A percentile compares a stretch with the other conserved stretches of the same genome.
These are phyloP conservation scores for Zea mays DNA, from an alignment of 176 grass and related monocot genomes.

Conservation along the genomic window Zm-B73-REFERENCE-NAM-5.0 NC_050098.1:172306001-172306500, in stretches of 20 bases:
- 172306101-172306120: slow-evolving; percentile 62
- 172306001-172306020: not conserved
- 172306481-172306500: slow-evolving; percentile 57
- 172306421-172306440: not conserved
- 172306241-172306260: not conserved
- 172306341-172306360: slow-evolving; percentile 68
- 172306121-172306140: slow-evolving; percentile 74
- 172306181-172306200: not conserved
- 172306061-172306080: slow-evolving; percentile 92
- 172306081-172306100: slow-evolving; percentile 91
- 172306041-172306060: slow-evolving; percentile 32
- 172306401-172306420: slow-evolving; percentile 1
- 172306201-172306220: not conserved
- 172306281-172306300: not conserved
- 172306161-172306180: not conserved
- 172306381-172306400: not conserved
- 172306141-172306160: slow-evolving; percentile 65
- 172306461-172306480: slow-evolving; percentile 60
- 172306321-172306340: slow-evolving; percentile 47
- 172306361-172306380: slow-evolving; percentile 62
- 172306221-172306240: not conserved
- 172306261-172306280: not conserved
- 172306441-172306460: slow-evolving; percentile 5
- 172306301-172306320: too few species aligned
- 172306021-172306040: slow-evolving; percentile 1